phyloP scores from a whole-genome alignment of 352 stramenopile species.

The Hyaloperonospora arabidopsidis region DNA sequence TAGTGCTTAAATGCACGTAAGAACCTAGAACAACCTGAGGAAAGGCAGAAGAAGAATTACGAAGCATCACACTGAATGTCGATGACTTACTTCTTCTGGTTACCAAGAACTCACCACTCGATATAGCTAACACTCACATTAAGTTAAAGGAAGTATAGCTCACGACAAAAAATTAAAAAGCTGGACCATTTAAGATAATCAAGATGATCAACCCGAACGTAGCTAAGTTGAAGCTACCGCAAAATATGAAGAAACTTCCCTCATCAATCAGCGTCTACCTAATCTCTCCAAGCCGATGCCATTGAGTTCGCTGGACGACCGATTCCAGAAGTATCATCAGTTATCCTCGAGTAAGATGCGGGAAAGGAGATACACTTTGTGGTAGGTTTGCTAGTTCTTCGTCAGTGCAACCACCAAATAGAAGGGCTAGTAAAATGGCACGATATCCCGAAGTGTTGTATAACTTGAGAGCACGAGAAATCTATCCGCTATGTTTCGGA shows the following conservation, averaged over 20 bases:
- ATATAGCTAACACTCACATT: not conserved
- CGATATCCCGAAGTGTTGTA: not conserved
- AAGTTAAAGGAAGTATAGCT: not conserved
- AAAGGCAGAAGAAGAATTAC: constrained; percentile 11
- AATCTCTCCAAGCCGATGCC: not conserved
- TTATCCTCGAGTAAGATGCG: not conserved
- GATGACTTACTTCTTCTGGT: constrained; percentile 9
- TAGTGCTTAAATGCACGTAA: constrained; percentile 6
- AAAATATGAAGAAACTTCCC: no score
- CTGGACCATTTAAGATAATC: not conserved
- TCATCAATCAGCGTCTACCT: no score
- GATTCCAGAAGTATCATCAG: not conserved
- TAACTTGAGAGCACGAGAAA: constrained; percentile 9
- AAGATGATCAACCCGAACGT: constrained; percentile 4
- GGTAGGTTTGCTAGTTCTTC: not conserved
- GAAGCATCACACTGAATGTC: constrained; percentile 8
- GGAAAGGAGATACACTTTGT: not conserved
- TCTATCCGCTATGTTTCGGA: constrained; percentile 9
- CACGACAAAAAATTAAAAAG: not conserved
- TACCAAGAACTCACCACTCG: constrained; percentile 3
- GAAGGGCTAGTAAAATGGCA: constrained; percentile 3
- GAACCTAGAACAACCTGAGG: constrained; percentile 8
- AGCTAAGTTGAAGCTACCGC: not conserved
- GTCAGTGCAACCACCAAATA: constrained; percentile 2
- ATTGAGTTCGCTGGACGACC: constrained; percentile 1